These are phyloP conservation scores for Xerocomus spinulosus DNA, from an alignment of 768 basidiomycete species.

Conservation along the genomic window DNA sequence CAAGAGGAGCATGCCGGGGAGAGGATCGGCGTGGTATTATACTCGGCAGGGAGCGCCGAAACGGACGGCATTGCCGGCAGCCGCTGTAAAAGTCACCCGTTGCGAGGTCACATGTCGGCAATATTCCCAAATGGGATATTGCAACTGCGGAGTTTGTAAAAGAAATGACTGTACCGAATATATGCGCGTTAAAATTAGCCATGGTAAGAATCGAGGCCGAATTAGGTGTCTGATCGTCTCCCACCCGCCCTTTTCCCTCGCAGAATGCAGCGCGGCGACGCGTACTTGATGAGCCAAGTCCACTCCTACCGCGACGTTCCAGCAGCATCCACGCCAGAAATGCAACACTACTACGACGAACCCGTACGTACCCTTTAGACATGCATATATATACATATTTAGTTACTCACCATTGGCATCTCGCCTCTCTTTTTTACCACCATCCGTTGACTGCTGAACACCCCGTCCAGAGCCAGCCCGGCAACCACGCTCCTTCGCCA, in stretches of 20 bases:
- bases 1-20: not conserved
- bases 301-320: slow-evolving; percentile 20
- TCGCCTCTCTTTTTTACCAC: not conserved
- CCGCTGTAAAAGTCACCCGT: not conserved
- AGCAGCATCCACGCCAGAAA: slow-evolving; percentile 16
- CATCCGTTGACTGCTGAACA: slow-evolving; percentile 13
- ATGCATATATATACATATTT: slow-evolving; percentile 1
- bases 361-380: slow-evolving; percentile 11
- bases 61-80: not conserved
- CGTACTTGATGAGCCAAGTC: slow-evolving; percentile 27
- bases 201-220: no score
- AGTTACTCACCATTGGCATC: slow-evolving; percentile 4
- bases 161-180: no score
- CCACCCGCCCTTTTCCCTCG: no score
- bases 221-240: not conserved
- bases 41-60: no score
- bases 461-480: slow-evolving; percentile 31
- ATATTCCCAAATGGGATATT: not conserved
- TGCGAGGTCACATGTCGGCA: not conserved
- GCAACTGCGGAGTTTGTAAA: not conserved
- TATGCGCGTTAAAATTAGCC: no score
- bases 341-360: slow-evolving; percentile 31
- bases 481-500: slow-evolving; percentile 35
- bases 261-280: slow-evolving; percentile 20
- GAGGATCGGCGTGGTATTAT: no score